Evolutionary conservation across 768 basidiomycete genomes (phyloP).

Genomic region (Agrocybe pediades): DNA sequence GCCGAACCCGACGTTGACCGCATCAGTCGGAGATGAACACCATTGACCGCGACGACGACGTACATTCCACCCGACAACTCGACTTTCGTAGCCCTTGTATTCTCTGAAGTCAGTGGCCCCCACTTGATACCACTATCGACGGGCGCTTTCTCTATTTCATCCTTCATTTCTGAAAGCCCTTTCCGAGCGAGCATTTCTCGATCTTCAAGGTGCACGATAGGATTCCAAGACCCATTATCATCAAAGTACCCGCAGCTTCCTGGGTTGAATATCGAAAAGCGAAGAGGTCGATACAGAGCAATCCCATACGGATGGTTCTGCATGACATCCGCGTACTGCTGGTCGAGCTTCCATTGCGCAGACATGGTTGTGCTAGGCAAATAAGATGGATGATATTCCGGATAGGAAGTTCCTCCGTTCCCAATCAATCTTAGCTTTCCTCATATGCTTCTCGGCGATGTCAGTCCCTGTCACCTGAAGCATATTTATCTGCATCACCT

Average conservation of each 20-base stretch:
- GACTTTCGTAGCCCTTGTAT: slow-evolving; percentile 14
- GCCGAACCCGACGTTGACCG: slow-evolving; percentile 1
- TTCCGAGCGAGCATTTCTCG: slow-evolving; percentile 9
- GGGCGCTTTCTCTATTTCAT: slow-evolving; percentile 19
- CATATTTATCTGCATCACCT: no score
- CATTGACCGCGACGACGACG: background rate
- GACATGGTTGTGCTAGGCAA: background rate
- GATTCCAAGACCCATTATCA: slow-evolving; percentile 21
- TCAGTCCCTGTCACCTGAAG: no score
- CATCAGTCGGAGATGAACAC: background rate
- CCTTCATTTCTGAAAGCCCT: slow-evolving; percentile 13
- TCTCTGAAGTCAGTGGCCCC: slow-evolving; percentile 21
- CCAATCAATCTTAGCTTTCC: no score
- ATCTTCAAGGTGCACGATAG: slow-evolving; percentile 19
- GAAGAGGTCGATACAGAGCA: slow-evolving; percentile 21
- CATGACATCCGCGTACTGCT: slow-evolving; percentile 23
- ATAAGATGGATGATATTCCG: background rate
- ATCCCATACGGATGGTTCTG: slow-evolving; percentile 25
- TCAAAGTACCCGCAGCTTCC: slow-evolving; percentile 26
- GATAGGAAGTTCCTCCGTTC: background rate
- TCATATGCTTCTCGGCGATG: no score
- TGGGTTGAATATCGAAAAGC: slow-evolving; percentile 12
- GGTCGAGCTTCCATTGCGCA: slow-evolving; percentile 16
- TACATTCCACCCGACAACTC: slow-evolving; percentile 23
- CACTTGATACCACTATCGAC: slow-evolving; percentile 21